Conservation (phyloP, 1,284 basidiomycete species). For the Irpex rosettiformis region DNA sequence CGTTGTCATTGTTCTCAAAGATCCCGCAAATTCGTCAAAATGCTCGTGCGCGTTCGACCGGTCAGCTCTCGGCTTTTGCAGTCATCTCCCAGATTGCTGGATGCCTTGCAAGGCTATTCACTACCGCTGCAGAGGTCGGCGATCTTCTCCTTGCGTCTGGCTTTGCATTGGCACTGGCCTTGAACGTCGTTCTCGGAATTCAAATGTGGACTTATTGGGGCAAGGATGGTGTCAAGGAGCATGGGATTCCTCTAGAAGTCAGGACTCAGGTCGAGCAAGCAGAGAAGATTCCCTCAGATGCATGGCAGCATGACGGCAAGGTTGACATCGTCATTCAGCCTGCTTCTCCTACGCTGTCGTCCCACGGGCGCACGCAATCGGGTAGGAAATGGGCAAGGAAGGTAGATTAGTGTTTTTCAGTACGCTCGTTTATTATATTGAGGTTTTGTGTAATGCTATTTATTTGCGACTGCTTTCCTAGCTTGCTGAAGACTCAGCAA, state of each 20-base stretch:
- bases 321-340: slow-evolving; percentile 43
- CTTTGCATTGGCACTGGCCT: slow-evolving; percentile 73
- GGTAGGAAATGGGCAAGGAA: slow-evolving; percentile 70
- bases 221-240: slow-evolving; percentile 38
- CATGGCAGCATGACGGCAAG: slow-evolving; percentile 25
- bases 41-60: slow-evolving; percentile 69
- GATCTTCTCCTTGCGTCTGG: slow-evolving; percentile 78
- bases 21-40: slow-evolving; percentile 86
- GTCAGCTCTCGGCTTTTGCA: slow-evolving; percentile 88
- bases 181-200: slow-evolving; percentile 76
- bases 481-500: too few species aligned
- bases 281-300: slow-evolving; percentile 24
- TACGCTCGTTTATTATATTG: not conserved
- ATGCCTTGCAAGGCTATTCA: slow-evolving; percentile 87
- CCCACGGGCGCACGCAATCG: slow-evolving; percentile 35
- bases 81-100: slow-evolving; percentile 81
- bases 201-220: slow-evolving; percentile 88
- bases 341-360: slow-evolving; percentile 30
- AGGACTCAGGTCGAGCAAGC: slow-evolving; percentile 21
- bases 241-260: slow-evolving; percentile 23
- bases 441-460: slow-evolving; percentile 6
- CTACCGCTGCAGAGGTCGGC: slow-evolving; percentile 82
- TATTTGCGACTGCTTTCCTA: not conserved
- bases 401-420: slow-evolving; percentile 45
- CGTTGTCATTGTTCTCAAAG: slow-evolving; percentile 83